phyloP scores from a whole-genome alignment of 108 stramenopile species.

The Nitzschia palea region DNA sequence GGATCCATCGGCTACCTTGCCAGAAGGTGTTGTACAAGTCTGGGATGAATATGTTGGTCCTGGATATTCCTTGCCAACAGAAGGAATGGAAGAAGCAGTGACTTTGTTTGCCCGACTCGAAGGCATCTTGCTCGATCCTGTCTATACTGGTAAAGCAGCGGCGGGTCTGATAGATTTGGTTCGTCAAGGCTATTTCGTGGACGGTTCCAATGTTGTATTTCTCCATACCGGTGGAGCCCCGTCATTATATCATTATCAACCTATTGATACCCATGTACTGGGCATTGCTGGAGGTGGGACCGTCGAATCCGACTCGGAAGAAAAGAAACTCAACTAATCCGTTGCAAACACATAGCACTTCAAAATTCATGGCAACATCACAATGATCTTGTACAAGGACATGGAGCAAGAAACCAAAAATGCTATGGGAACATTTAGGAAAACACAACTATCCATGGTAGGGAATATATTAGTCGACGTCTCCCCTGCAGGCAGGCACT shows the following conservation, averaged over 20 bases:
- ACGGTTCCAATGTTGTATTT: constrained; percentile 38
- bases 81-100: constrained; percentile 39
- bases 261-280: background rate
- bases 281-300: constrained; percentile 1
- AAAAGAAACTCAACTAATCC: no score
- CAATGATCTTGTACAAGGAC: no score
- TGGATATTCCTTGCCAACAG: constrained; percentile 41
- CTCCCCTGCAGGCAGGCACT: no score
- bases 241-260: constrained; percentile 22
- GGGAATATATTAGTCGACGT: no score
- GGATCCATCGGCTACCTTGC: constrained; percentile 1
- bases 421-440: no score
- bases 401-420: no score
- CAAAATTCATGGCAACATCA: no score
- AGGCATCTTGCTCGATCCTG: constrained; percentile 42
- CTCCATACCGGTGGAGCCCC: constrained; percentile 45
- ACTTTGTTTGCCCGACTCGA: constrained; percentile 33
- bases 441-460: no score
- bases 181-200: constrained; percentile 25
- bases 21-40: constrained; percentile 23
- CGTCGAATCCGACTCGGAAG: background rate
- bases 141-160: constrained; percentile 42
- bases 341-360: no score
- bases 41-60: constrained; percentile 36
- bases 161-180: constrained; percentile 43